phyloP scores from a whole-genome alignment of 441 rosid species.

The Gossypium davidsonii region DNA sequence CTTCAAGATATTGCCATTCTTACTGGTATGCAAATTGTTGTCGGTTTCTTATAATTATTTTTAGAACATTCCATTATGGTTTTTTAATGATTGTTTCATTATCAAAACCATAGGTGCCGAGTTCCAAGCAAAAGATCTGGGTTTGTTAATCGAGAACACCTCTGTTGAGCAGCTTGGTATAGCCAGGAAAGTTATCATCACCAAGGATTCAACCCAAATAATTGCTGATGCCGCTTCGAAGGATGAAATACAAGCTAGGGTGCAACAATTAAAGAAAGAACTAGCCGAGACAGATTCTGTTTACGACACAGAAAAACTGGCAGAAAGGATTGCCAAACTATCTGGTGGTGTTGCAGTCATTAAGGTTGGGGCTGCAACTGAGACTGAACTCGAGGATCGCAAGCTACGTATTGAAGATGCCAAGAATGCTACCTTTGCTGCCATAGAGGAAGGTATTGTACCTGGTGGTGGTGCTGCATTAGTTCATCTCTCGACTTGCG shows the following conservation, averaged over 20 bases:
- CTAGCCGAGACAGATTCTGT: slow-evolving; percentile 79
- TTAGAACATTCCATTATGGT: not conserved
- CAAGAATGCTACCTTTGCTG: slow-evolving; percentile 92
- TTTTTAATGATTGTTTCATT: not conserved
- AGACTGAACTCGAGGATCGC: slow-evolving; percentile 95
- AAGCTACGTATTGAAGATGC: slow-evolving; percentile 93
- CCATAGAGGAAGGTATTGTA: slow-evolving; percentile 92
- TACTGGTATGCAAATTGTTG: slow-evolving; percentile 42
- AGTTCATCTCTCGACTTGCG: slow-evolving; percentile 62
- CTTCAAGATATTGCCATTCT: slow-evolving; percentile 85
- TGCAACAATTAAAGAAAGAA: slow-evolving; percentile 77
- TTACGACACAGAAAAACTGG: slow-evolving; percentile 74
- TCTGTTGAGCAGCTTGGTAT: slow-evolving; percentile 75
- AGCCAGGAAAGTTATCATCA: slow-evolving; percentile 67
- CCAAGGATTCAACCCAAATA: slow-evolving; percentile 70
- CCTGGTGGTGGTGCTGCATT: slow-evolving; percentile 93
- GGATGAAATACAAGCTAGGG: slow-evolving; percentile 77
- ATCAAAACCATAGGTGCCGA: slow-evolving; percentile 60
- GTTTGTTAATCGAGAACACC: slow-evolving; percentile 67
- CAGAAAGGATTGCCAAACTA: slow-evolving; percentile 88
- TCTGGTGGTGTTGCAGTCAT: slow-evolving; percentile 95
- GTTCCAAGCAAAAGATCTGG: slow-evolving; percentile 79
- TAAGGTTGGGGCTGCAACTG: slow-evolving; percentile 94
- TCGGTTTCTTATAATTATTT: not conserved
- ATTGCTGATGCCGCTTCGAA: slow-evolving; percentile 94